A percentile compares a stretch with the other conserved stretches of the same genome.
Evolutionary conservation across 257 asterid species (phyloP).

Genomic region (Jaltomata sinuosa): DNA sequence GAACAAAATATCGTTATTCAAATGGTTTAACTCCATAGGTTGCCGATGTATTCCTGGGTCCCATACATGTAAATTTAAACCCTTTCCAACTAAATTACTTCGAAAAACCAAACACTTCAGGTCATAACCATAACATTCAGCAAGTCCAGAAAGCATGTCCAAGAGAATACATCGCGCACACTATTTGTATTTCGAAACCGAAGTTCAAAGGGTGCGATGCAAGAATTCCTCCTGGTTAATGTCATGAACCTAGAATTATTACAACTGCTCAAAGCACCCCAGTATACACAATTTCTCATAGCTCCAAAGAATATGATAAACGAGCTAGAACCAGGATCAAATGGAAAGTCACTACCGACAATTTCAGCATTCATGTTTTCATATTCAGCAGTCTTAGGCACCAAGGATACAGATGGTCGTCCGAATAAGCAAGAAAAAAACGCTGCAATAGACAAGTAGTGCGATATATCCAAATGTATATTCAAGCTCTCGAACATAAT

Average conservation of each 20-base stretch:
- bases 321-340: not conserved
- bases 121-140: not conserved
- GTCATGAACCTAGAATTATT: not conserved
- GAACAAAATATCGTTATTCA: not conserved
- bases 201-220: not conserved
- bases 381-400: not conserved
- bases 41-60: not conserved
- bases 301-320: not conserved
- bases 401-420: no score
- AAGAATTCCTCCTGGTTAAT: not conserved
- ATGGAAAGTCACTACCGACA: not conserved
- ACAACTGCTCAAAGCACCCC: not conserved
- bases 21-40: not conserved
- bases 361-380: not conserved
- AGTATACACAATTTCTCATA: not conserved
- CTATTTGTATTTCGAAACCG: not conserved
- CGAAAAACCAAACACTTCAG: not conserved
- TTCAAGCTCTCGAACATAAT: no score
- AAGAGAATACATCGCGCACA: not conserved
- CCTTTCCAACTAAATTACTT: not conserved
- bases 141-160: not conserved
- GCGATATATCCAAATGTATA: no score
- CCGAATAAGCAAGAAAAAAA: no score
- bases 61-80: not conserved
- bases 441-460: no score